A percentile compares a stretch with the other conserved stretches of the same genome.
Conservation (phyloP, 1,284 basidiomycete genomes). For the Entoloma clypeatum region DNA sequence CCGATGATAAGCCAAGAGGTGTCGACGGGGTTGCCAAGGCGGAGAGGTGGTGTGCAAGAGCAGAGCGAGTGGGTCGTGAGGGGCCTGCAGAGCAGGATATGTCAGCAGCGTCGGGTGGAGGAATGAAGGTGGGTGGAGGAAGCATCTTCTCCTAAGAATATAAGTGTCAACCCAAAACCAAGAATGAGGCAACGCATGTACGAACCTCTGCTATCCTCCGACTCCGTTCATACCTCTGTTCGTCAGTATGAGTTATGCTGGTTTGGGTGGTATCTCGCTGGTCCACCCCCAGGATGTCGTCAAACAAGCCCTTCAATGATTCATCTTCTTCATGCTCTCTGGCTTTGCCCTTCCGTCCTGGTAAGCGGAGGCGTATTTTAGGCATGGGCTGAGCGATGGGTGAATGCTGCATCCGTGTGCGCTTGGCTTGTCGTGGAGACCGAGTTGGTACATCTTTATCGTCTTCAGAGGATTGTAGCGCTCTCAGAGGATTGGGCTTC, state of each 20-base stretch:
- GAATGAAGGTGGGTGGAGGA: slow-evolving; percentile 34
- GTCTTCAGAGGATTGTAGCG: slow-evolving; percentile 18
- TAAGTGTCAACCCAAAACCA: slow-evolving; percentile 8
- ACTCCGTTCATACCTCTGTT: slow-evolving; percentile 73
- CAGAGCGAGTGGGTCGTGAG: slow-evolving; percentile 65
- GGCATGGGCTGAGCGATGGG: slow-evolving; percentile 31
- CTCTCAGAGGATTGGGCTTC: slow-evolving; percentile 15
- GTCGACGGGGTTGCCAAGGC: slow-evolving; percentile 22
- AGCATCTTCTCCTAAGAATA: slow-evolving; percentile 50
- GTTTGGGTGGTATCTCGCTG: slow-evolving; percentile 81
- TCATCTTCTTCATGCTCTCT: slow-evolving; percentile 55
- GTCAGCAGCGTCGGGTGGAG: slow-evolving; percentile 36
- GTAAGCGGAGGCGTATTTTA: slow-evolving; percentile 52
- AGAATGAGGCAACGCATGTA: slow-evolving; percentile 3
- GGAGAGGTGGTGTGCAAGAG: slow-evolving; percentile 34
- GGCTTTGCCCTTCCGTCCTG: slow-evolving; percentile 54
- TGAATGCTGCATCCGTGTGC: slow-evolving; percentile 25
- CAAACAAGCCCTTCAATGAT: slow-evolving; percentile 63
- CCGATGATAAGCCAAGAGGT: slow-evolving; percentile 25
- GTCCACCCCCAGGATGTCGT: slow-evolving; percentile 67
- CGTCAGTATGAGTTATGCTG: slow-evolving; percentile 63
- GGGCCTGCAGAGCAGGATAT: slow-evolving; percentile 47
- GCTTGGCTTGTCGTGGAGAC: slow-evolving; percentile 24
- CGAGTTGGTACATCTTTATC: slow-evolving; percentile 12
- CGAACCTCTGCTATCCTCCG: slow-evolving; percentile 68